These are phyloP conservation scores for Medicago arabica DNA, from an alignment of 306 rosid species.

Conservation along the genomic window DNA sequence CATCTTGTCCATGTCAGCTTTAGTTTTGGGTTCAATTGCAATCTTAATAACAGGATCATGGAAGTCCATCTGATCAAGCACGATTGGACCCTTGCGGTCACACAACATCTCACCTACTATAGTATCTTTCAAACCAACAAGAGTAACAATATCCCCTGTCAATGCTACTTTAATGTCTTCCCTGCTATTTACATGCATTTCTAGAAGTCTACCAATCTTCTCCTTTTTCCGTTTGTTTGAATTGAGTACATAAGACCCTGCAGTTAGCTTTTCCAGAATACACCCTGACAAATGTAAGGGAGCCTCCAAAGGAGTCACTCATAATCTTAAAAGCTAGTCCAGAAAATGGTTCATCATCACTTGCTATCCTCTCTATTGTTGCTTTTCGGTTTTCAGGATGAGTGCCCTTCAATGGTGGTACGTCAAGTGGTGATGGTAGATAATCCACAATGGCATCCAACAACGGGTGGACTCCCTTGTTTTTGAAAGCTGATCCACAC, in stretches of 20 bases:
- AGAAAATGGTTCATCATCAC: slow-evolving; percentile 85
- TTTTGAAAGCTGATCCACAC: slow-evolving; percentile 99
- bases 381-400: slow-evolving; percentile 91
- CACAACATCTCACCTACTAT: slow-evolving; percentile 88
- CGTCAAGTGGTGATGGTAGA: slow-evolving; percentile 87
- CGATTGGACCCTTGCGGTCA: slow-evolving; percentile 71
- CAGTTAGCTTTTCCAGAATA: slow-evolving; percentile 83
- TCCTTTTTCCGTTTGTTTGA: slow-evolving; percentile 92
- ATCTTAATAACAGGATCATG: slow-evolving; percentile 98
- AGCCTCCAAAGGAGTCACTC: slow-evolving; percentile 93
- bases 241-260: slow-evolving; percentile 87
- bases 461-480: slow-evolving; percentile 97
- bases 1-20: slow-evolving; percentile 96
- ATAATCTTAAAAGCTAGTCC: slow-evolving; percentile 98
- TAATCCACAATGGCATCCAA: slow-evolving; percentile 95
- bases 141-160: slow-evolving; percentile 88
- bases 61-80: slow-evolving; percentile 98
- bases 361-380: slow-evolving; percentile 67
- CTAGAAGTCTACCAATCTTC: slow-evolving; percentile 94
- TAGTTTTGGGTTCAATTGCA: slow-evolving; percentile 98
- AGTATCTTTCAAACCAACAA: slow-evolving; percentile 94
- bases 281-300: slow-evolving; percentile 89
- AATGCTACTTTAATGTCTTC: slow-evolving; percentile 90
- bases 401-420: slow-evolving; percentile 91
- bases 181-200: slow-evolving; percentile 97